Conservation (phyloP, 2,329 filamentous ascomycete species). For the Nothopassalora personata region DNA sequence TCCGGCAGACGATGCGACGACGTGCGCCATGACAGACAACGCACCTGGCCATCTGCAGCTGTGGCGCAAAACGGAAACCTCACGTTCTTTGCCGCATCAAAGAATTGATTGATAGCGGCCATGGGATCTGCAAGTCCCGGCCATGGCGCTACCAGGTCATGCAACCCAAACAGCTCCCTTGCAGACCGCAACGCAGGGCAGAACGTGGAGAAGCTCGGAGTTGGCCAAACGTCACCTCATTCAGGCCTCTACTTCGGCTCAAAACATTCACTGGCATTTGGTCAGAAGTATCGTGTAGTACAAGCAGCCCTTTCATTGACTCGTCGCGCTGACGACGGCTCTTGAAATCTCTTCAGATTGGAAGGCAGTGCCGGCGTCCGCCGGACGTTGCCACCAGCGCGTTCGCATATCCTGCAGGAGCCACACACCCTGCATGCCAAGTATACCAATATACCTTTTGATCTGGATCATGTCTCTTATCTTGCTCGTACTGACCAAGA, state of each 20-base stretch:
- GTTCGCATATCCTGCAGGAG: neutral
- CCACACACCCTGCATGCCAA: slow-evolving; percentile 1
- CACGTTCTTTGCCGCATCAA: slow-evolving; percentile 8
- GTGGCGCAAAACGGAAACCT: slow-evolving; percentile 20
- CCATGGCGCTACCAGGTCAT: slow-evolving; percentile 15
- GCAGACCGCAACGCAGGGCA: slow-evolving; percentile 17
- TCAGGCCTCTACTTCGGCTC: slow-evolving; percentile 9
- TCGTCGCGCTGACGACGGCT: neutral
- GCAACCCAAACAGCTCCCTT: slow-evolving; percentile 17
- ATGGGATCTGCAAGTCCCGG: slow-evolving; percentile 16
- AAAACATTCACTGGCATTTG: slow-evolving; percentile 12
- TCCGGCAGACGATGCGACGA: slow-evolving; percentile 6
- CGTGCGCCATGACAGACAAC: slow-evolving; percentile 9
- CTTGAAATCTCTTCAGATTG: neutral
- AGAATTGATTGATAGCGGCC: slow-evolving; percentile 9
- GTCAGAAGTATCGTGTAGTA: slow-evolving; percentile 8
- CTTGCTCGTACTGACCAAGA: neutral
- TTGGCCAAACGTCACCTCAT: slow-evolving; percentile 14
- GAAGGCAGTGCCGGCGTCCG: neutral
- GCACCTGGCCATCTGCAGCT: slow-evolving; percentile 18
- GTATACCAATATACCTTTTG: neutral
- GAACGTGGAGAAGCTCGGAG: slow-evolving; percentile 26
- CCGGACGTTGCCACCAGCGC: neutral
- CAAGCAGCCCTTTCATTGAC: slow-evolving; percentile 8
- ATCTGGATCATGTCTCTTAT: neutral